A percentile compares a stretch with the other conserved stretches of the same genome.
phyloP scores from a whole-genome alignment of 2,329 filamentous ascomycete species.

The Neofusicoccum sp. region DNA sequence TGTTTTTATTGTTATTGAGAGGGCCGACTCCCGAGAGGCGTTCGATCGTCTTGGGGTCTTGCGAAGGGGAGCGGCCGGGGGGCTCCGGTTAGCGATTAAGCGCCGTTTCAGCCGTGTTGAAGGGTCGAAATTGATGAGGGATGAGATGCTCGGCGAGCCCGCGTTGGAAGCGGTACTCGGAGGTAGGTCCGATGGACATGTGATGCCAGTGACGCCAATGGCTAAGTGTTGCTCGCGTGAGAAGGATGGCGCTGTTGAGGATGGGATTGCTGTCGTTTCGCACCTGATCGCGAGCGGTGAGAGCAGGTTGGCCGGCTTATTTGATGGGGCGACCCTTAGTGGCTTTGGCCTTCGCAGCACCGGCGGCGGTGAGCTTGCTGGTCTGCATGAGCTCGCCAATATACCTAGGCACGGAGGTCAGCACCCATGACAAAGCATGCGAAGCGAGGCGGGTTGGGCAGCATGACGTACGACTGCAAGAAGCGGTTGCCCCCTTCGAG shows the following conservation, averaged over 20 bases:
- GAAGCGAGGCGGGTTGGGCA: not conserved
- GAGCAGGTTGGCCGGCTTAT: not conserved
- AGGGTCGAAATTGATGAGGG: not conserved
- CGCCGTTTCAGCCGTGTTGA: slow-evolving; percentile 7
- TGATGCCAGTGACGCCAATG: slow-evolving; percentile 4
- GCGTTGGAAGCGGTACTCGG: not conserved
- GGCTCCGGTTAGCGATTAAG: not conserved
- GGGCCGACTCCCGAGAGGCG: not conserved
- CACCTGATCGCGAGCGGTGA: not conserved
- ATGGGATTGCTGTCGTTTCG: not conserved
- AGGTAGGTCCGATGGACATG: not conserved
- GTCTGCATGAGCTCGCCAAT: slow-evolving; percentile 93
- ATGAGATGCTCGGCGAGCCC: not conserved
- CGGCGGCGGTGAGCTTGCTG: slow-evolving; percentile 60
- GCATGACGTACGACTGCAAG: slow-evolving; percentile 64
- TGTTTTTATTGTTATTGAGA: not conserved
- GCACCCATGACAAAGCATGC: not conserved
- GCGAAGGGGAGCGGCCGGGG: not conserved
- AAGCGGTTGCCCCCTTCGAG: slow-evolving; percentile 97
- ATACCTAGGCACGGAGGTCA: slow-evolving; percentile 63
- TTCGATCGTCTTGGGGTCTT: not conserved
- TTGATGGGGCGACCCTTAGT: slow-evolving; percentile 32
- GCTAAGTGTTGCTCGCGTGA: not conserved
- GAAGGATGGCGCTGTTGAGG: not conserved
- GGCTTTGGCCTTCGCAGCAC: slow-evolving; percentile 54